Conservation (phyloP, 2,329 filamentous ascomycete genomes). For the Aspergillus melleus region DNA sequence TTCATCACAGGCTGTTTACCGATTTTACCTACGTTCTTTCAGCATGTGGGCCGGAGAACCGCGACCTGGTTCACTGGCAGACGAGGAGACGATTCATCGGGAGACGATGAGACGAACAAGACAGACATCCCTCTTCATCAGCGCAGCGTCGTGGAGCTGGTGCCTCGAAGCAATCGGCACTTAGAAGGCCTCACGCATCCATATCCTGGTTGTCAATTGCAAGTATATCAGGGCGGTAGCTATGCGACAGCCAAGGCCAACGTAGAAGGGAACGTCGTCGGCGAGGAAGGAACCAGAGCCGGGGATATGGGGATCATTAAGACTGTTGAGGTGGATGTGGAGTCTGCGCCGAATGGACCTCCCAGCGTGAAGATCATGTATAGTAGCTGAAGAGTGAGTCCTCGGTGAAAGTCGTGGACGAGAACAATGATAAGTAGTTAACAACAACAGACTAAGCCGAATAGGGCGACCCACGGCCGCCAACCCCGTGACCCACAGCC, state of each 20-base stretch:
- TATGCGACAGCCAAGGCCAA: constrained; percentile 16
- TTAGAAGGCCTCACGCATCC: too few relatives aligned
- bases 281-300: neutral
- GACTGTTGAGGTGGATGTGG: constrained; percentile 25
- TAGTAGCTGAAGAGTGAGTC: neutral
- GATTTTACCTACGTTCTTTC: constrained; percentile 23
- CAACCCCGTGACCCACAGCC: constrained; percentile 19
- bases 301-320: constrained; percentile 18
- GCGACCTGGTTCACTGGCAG: constrained; percentile 2
- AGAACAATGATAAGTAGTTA: too few relatives aligned
- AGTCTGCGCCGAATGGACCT: constrained; percentile 13
- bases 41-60: constrained; percentile 21
- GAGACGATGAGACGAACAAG: neutral
- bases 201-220: neutral
- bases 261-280: neutral
- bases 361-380: neutral
- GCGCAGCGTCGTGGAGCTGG: neutral
- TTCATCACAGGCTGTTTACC: constrained; percentile 27
- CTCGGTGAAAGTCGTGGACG: too few relatives aligned
- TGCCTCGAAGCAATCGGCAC: neutral
- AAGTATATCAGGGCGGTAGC: constrained; percentile 10
- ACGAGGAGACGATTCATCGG: neutral
- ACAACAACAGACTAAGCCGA: neutral
- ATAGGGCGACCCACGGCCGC: neutral
- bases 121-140: neutral